phyloP scores from a whole-genome alignment of 768 basidiomycete genomes.

The Xerocomus potaroensis region DNA sequence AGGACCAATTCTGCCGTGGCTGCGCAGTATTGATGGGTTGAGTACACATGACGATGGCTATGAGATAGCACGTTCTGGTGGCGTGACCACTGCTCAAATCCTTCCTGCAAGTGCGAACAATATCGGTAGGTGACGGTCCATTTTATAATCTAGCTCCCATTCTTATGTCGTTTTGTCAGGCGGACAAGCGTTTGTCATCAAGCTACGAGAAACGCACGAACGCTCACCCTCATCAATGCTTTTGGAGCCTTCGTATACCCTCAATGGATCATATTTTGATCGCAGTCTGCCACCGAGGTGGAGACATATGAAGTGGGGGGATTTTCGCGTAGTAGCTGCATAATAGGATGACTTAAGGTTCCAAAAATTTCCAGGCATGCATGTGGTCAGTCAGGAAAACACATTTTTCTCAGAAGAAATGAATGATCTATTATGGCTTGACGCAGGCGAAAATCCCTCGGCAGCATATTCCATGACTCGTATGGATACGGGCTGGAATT shows the following conservation, averaged over 20 bases:
- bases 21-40: constrained; percentile 42
- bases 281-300: constrained; percentile 19
- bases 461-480: constrained; percentile 47
- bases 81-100: constrained; percentile 44
- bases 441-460: constrained; percentile 32
- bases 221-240: constrained; percentile 45
- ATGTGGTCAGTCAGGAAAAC: background rate
- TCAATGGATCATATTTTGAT: constrained; percentile 24
- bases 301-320: constrained; percentile 30
- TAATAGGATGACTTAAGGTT: too few species aligned
- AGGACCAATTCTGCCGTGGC: constrained; percentile 63
- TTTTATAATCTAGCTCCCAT: too few species aligned
- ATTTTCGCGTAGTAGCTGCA: too few species aligned
- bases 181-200: constrained; percentile 50
- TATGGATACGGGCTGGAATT: constrained; percentile 77
- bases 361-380: background rate
- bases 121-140: too few species aligned
- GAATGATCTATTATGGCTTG: constrained; percentile 34
- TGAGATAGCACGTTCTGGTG: constrained; percentile 39
- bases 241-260: constrained; percentile 47
- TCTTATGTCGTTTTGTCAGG: constrained; percentile 28
- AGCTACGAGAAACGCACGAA: constrained; percentile 43
- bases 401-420: too few species aligned
- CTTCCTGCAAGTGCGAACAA: constrained; percentile 42
- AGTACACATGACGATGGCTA: constrained; percentile 43